Base-by-base conservation (phyloP, 371 early-diverging fungal species). In the Mucor sp. region DNA sequence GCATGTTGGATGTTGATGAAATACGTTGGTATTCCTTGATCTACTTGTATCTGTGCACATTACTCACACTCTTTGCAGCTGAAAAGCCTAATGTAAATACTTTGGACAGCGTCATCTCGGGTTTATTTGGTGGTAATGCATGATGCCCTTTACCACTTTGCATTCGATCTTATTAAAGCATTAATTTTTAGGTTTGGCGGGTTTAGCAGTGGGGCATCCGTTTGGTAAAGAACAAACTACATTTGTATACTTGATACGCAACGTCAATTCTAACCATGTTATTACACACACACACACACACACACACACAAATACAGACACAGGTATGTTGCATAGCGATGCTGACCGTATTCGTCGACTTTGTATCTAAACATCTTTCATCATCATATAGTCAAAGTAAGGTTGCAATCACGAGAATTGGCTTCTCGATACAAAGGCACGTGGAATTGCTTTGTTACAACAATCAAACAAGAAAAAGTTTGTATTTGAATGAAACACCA, bases 201-300 rank as follows among this genome's bases (percentile, higher is more conserved):
- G 89, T 32, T 68, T 89, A 37, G 81, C 84, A 57, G 87, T 87
- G 15, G 89, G 89, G 27, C 89, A 89, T 71, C 89, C 89, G 59
- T 89, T 87, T 80, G 89, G 86, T 87, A 83, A 47, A n/a, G 3
- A 47, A 48, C 48, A n/a, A 57, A 74, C 43, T 37, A 65, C 28
- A 21, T 43, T 17, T 62, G 27, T 4, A 41, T 32, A 23, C 23
- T 50, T 33, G 25, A 25, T 43, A 35, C 28, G 41, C 21, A 15
- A n/a, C 7, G 12, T 2, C 35, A 39, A 33, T 55, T 67, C 58
- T 57, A 62, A 68, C 37, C 19, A 32, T 62, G 25, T 64, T 39
- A 28, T 28, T 53, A 27, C 4, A 27, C 41, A 17, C 17, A 41
- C 17, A 41, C 17, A 41, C 17, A 41, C 17, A 41, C 17, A 41